Evolutionary conservation across 108 stramenopile species (phyloP).

Genomic region (Bacterosira constricta): DNA sequence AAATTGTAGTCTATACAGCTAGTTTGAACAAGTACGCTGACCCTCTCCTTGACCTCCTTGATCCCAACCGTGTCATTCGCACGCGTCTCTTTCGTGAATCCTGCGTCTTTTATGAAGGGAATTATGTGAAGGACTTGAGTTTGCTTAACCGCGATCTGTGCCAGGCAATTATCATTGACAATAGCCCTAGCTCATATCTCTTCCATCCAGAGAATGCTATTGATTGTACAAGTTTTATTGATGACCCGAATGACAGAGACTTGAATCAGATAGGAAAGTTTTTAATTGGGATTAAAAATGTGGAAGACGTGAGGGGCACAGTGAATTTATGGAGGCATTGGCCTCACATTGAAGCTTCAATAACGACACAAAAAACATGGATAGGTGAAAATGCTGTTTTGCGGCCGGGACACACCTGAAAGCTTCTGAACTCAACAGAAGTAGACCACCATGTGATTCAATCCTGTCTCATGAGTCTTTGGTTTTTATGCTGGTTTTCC

Average conservation of each 20-base stretch:
- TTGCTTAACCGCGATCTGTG: slow-evolving; percentile 84
- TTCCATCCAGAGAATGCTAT: slow-evolving; percentile 99
- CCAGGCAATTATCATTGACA: slow-evolving; percentile 95
- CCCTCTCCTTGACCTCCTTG: slow-evolving; percentile 94
- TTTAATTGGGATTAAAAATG: slow-evolving; percentile 78
- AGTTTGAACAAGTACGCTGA: slow-evolving; percentile 97
- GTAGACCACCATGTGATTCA: too few species aligned
- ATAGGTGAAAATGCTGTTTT: too few species aligned
- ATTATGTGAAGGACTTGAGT: slow-evolving; percentile 96
- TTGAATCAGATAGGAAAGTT: slow-evolving; percentile 93
- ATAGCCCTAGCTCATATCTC: slow-evolving; percentile 94
- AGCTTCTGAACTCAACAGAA: too few species aligned
- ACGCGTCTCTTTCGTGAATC: slow-evolving; percentile 93
- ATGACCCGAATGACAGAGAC: slow-evolving; percentile 92
- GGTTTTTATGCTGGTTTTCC: too few species aligned
- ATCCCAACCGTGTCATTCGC: slow-evolving; percentile 79
- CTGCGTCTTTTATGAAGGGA: slow-evolving; percentile 96
- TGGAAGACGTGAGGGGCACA: slow-evolving; percentile 81
- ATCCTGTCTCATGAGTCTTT: too few species aligned
- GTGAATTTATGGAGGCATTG: slow-evolving; percentile 80
- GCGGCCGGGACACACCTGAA: too few species aligned
- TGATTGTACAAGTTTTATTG: slow-evolving; percentile 94
- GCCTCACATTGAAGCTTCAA: slow-evolving; percentile 81
- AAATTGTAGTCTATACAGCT: slow-evolving; percentile 99
- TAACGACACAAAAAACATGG: too few species aligned